Base-by-base conservation (phyloP, 352 stramenopile genomes). In the Globisporangium canariense region DNA sequence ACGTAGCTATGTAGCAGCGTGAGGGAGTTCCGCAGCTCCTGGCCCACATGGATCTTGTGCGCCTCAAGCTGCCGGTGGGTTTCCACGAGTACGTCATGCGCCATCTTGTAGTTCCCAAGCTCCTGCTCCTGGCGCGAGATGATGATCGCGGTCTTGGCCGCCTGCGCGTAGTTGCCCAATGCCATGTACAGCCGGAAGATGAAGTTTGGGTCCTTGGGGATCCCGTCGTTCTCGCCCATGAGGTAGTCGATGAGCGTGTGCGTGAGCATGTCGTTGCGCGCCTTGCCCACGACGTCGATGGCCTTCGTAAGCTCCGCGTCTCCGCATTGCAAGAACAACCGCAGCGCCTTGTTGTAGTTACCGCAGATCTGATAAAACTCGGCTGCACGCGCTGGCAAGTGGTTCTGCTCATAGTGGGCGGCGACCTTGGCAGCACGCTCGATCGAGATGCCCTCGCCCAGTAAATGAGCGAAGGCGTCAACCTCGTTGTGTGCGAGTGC, bases 171-270 rank as follows among this genome's bases (percentile, higher is more conserved):
- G 73, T 98, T 97, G 18, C 89, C 92, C n/a, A 98, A 80, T 22
- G 91, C 90, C 80, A 98, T 86, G 76, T 98, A 98, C 16, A 98
- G 69, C 0, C 91, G 83, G 61, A 98, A 98, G 58, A 98, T 98
- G 66, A 98, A 95, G 66, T 97, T 94, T 5, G 93, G 91, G 63
- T 98, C 94, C 70, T 98, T 98, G 1, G 90, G 89, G 56, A 98
- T 94, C 32, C 94, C 93, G 66, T 97, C 92, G 45, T 88, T 90
- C 67, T 98, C 94, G 43, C 93, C 93, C 87, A 98, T 98, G n/a
- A 98, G 74, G 59, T 96, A 95, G 66, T 98, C 94, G 65, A 98
- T 98, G 40, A 98, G 70, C 49, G 89, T 97, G 76, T 98, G 91
- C 52, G 94, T 98, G 52, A 98, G 80, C 83, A 97, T 95, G 70